Percentiles rank a stretch among this genome's conserved stretches.
phyloP scores from a whole-genome alignment of 2,329 filamentous ascomycete genomes.

The Penicillium sp. region DNA sequence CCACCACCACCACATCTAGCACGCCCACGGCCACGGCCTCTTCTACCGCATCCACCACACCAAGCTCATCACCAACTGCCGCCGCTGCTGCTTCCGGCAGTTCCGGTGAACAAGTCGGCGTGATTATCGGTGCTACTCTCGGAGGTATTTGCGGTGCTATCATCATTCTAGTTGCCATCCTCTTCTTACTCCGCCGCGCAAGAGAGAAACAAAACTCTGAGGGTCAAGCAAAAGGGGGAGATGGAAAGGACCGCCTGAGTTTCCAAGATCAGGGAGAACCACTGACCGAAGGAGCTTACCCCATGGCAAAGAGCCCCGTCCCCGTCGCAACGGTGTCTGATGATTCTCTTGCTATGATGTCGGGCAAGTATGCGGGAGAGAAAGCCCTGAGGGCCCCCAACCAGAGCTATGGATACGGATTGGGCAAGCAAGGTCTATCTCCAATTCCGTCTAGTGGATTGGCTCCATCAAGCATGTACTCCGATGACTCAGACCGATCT shows the following conservation, averaged over 20 bases:
- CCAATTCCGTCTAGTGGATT: constrained; percentile 32
- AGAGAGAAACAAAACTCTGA: constrained; percentile 54
- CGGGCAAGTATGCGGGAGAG: constrained; percentile 36
- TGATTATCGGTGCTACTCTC: constrained; percentile 77
- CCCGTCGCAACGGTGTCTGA: constrained; percentile 35
- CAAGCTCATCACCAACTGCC: constrained; percentile 34
- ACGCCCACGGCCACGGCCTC: constrained; percentile 32
- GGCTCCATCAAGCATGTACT: constrained; percentile 23
- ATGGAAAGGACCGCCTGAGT: constrained; percentile 57
- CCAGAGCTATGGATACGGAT: constrained; percentile 17
- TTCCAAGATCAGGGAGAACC: constrained; percentile 48
- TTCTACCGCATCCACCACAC: constrained; percentile 25
- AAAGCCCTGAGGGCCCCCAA: constrained; percentile 31
- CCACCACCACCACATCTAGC: constrained; percentile 25
- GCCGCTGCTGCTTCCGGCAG: constrained; percentile 35
- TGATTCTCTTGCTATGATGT: constrained; percentile 43
- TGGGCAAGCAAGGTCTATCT: constrained; percentile 27
- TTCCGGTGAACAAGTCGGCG: constrained; percentile 37
- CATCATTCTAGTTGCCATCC: constrained; percentile 66
- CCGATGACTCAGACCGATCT: constrained; percentile 21
- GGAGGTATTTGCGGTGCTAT: constrained; percentile 77
- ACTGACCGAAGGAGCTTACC: constrained; percentile 42
- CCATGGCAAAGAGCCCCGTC: constrained; percentile 46
- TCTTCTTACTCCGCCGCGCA: constrained; percentile 58
- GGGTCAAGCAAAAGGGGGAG: constrained; percentile 49